phyloP scores from a whole-genome alignment of 2,329 filamentous ascomycete species.

The Plenodomus lindquistii region DNA sequence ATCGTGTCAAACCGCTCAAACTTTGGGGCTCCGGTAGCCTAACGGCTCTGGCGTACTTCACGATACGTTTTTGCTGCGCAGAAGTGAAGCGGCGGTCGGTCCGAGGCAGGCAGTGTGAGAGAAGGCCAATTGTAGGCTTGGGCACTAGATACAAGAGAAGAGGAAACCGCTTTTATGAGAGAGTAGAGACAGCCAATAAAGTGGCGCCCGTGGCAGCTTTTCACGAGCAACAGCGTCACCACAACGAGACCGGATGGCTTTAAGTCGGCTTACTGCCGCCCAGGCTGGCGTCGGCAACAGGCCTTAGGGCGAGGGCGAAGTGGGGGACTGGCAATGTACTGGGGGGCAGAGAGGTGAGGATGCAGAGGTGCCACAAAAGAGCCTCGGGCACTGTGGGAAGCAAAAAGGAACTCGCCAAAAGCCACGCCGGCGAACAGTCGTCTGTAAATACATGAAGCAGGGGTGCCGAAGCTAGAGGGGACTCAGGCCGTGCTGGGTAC shows the following conservation, averaged over 20 bases:
- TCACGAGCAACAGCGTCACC: constrained; percentile 27
- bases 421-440: constrained; percentile 39
- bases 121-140: constrained; percentile 33
- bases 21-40: constrained; percentile 35
- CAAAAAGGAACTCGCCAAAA: constrained; percentile 36
- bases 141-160: constrained; percentile 24
- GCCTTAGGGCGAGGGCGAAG: constrained; percentile 30
- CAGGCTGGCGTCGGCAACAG: constrained; percentile 28
- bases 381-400: constrained; percentile 26
- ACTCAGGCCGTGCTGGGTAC: constrained; percentile 35
- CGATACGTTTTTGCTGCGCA: constrained; percentile 27
- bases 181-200: constrained; percentile 13
- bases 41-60: constrained; percentile 38
- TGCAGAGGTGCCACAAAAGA: constrained; percentile 33
- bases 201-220: constrained; percentile 21
- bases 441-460: constrained; percentile 32
- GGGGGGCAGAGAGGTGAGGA: constrained; percentile 27
- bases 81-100: constrained; percentile 38
- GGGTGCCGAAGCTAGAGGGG: constrained; percentile 27
- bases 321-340: constrained; percentile 22
- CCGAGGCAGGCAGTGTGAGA: constrained; percentile 43
- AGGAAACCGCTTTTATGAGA: constrained; percentile 21
- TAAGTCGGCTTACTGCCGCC: constrained; percentile 24
- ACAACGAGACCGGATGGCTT: constrained; percentile 17
- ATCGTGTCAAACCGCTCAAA: constrained; percentile 43